Conservation (phyloP, 2,329 filamentous ascomycete genomes). For the Diplodia sapinea region DNA sequence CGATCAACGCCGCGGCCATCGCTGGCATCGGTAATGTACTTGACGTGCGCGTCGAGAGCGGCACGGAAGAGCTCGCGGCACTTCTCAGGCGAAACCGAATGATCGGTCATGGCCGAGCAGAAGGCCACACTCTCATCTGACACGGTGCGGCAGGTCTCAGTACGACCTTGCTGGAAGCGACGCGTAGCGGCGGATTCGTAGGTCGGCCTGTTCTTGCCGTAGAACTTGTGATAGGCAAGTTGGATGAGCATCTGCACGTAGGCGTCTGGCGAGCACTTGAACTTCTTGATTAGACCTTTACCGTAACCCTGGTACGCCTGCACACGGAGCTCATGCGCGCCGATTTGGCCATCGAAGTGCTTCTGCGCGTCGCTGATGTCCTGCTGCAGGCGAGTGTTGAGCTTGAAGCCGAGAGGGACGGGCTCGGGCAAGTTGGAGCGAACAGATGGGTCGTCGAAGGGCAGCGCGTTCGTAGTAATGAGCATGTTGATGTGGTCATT, state of each 20-base stretch:
- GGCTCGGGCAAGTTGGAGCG: conserved; percentile 87
- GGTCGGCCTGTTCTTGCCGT: conserved; percentile 94
- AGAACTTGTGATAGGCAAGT: conserved; percentile 98
- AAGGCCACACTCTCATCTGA: conserved; percentile 91
- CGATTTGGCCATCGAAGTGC: conserved; percentile 83
- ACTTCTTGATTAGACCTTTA: conserved; percentile 98
- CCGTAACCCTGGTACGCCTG: conserved; percentile 97
- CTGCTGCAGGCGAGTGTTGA: conserved; percentile 73
- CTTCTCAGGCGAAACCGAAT: conserved; percentile 65
- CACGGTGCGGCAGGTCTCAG: conserved; percentile 91
- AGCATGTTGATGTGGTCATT: conserved; percentile 93
- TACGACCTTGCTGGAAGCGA: conserved; percentile 94
- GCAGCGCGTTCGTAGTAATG: conserved; percentile 93
- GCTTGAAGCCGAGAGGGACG: conserved; percentile 74
- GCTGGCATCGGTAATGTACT: conserved; percentile 87
- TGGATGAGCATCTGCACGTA: conserved; percentile 99
- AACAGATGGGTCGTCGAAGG: conserved; percentile 77
- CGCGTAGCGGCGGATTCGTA: conserved; percentile 96
- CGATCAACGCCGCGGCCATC: conserved; percentile 95
- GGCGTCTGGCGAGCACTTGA: conserved; percentile 96
- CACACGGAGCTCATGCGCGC: conserved; percentile 86
- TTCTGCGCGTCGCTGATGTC: conserved; percentile 79
- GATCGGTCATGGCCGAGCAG: conserved; percentile 83
- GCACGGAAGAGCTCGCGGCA: conserved; percentile 78
- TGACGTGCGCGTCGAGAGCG: conserved; percentile 79